Conservation (phyloP, 306 rosid genomes). For the barrel medic (Medicago truncatula) region MtrunA17r5.0-ANR NC_053045.1:33767001-33767500, state of each 20-base stretch:
- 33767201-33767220: conserved; percentile 83
- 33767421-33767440: conserved; percentile 24
- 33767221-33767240: conserved; percentile 85
- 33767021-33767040: conserved; percentile 78
- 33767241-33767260: conserved; percentile 85
- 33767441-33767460: conserved; percentile 5
- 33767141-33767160: conserved; percentile 76
- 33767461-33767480: too few relatives aligned
- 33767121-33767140: conserved; percentile 71
- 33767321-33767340: conserved; percentile 87
- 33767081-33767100: conserved; percentile 85
- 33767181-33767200: conserved; percentile 82
- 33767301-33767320: conserved; percentile 88
- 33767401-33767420: conserved; percentile 76
- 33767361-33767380: conserved; percentile 75
- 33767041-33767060: conserved; percentile 75
- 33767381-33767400: conserved; percentile 77
- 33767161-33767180: conserved; percentile 78
- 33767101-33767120: conserved; percentile 75
- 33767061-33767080: conserved; percentile 71
- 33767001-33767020: conserved; percentile 81
- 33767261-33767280: conserved; percentile 83
- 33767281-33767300: conserved; percentile 90
- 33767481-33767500: background rate
- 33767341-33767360: conserved; percentile 77